Conservation (phyloP, 495 filamentous ascomycete genomes). For the Terfezia claveryi region DNA sequence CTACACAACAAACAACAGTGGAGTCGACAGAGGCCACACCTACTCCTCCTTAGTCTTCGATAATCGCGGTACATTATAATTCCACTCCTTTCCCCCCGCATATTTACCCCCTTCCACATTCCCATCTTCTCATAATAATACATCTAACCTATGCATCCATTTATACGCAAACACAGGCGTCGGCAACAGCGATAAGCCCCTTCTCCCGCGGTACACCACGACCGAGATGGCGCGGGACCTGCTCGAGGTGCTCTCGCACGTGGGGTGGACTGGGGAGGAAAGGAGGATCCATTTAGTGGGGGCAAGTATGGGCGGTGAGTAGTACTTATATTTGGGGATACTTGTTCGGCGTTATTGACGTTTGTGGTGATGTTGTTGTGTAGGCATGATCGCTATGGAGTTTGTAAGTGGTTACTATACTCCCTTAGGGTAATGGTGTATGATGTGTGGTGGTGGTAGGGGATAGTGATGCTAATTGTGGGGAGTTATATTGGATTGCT, state of each 20-base stretch:
- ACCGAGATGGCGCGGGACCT: conserved; percentile 55
- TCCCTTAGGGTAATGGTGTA: neutral
- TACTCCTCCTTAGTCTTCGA: neutral
- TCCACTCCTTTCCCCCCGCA: neutral
- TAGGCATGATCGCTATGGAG: conserved; percentile 67
- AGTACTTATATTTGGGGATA: neutral
- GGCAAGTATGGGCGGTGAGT: conserved; percentile 45
- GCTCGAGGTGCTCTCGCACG: conserved; percentile 42
- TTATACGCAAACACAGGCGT: conserved; percentile 29
- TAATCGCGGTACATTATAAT: neutral
- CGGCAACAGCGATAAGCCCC: conserved; percentile 52
- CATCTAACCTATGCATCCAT: conserved; percentile 40
- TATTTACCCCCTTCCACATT: neutral
- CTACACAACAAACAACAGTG: neutral
- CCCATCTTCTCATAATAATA: conserved; percentile 23
- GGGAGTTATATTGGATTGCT: neutral
- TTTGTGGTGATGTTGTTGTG: neutral
- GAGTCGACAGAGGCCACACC: neutral
- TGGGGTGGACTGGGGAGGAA: conserved; percentile 38
- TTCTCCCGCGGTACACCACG: conserved; percentile 46
- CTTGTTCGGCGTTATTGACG: too few relatives aligned
- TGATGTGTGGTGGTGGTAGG: neutral
- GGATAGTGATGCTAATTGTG: neutral
- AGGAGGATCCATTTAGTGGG: conserved; percentile 48
- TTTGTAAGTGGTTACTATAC: conserved; percentile 13